These are phyloP conservation scores for Populus tomentosa DNA, from an alignment of 441 rosid species.

Conservation along the genomic window DNA sequence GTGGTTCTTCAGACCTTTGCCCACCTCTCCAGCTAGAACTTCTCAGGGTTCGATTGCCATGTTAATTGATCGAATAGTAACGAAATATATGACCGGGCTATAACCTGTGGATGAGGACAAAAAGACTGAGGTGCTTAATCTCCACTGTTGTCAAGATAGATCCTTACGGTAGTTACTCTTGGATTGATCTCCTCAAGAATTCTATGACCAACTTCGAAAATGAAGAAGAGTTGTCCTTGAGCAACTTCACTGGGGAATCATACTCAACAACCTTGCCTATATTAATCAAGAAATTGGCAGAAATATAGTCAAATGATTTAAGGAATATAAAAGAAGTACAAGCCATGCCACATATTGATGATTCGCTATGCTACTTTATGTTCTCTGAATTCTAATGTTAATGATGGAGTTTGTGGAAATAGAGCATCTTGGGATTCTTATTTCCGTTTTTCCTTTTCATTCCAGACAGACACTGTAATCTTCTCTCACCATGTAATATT, in stretches of 20 bases:
- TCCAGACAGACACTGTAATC: background rate
- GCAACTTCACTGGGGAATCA: constrained; percentile 35
- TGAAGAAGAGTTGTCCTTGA: constrained; percentile 38
- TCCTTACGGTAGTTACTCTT: constrained; percentile 15
- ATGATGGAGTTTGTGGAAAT: background rate
- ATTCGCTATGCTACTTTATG: background rate
- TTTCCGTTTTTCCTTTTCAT: background rate
- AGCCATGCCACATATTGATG: background rate
- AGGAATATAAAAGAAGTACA: background rate
- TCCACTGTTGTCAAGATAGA: background rate
- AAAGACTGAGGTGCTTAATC: background rate
- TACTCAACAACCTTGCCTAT: constrained; percentile 53
- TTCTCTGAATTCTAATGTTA: background rate
- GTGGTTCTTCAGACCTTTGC: background rate
- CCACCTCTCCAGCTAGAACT: background rate
- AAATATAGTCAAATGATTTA: background rate
- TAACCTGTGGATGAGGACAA: background rate
- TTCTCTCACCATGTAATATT: background rate
- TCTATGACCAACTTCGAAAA: constrained; percentile 54
- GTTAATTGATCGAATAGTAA: background rate
- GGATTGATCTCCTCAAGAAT: constrained; percentile 49
- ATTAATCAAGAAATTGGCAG: constrained; percentile 5
- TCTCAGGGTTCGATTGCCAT: background rate
- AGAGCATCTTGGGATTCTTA: background rate
- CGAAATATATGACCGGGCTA: background rate